Base-by-base conservation (phyloP, 1,139 yeast species). In the Saccharomyces pastorianus region DNA sequence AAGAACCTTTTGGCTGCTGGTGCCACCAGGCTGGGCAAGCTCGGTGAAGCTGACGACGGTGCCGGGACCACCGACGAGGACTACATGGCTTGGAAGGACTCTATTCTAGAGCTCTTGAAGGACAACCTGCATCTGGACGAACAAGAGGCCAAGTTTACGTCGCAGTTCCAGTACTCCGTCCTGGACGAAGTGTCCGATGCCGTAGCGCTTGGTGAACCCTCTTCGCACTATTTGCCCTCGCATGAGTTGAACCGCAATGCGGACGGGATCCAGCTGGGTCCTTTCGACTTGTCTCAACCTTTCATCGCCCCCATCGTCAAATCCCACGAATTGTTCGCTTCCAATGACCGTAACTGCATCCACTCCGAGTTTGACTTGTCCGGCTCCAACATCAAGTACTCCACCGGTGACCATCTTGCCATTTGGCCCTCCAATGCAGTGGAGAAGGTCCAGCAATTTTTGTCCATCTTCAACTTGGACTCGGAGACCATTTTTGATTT, bases 391-490 rank as follows among this genome's bases (percentile, higher is more conserved):
- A 75, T 93, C 68, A 83, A 85, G 66, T 93, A 93, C 71, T 77
- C 90, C 52, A 93, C 99, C 9, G 99, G 99, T 70, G 99, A 93
- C 70, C 99, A 93, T 72, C 75, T 93, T 62, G 98, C 96, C 11
- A 76, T 93, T 56, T 88, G 97, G 95, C 93, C 98, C 46, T 88
- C 95, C 46, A 93, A 93, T 71, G 76, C 95, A 3, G 78, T 85
- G 66, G 89, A 84, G 66, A 83, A 88, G 65, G 84, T 90, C 47
- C 77, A 75, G 23, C 75, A 77, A 46, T 86, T 93, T 63, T 73
- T 86, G 58, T 64, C 74, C 51, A 83, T 88, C 8, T 81, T 91
- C 59, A 85, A 81, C 42, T 76, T 93, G 58, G 65, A 71, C 29
- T 76, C 74, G 46, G 81, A 81, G 62, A 76, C 76, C 57, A 86